A percentile compares a stretch with the other conserved stretches of the same genome.
Evolutionary conservation across 441 rosid species (phyloP).

Genomic region (Jatropha multifida): DNA sequence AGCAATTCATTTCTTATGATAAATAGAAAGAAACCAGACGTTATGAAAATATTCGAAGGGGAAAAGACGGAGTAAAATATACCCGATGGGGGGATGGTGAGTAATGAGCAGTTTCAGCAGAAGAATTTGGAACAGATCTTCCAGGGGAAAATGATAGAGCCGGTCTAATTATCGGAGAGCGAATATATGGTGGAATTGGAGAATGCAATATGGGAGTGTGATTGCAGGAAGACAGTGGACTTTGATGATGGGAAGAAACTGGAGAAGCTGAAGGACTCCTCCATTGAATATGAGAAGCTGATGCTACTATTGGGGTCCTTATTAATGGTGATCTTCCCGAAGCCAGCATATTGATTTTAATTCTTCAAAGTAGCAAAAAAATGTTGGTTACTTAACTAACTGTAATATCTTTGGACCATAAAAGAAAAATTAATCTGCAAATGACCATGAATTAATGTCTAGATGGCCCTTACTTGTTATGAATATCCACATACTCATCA

Average conservation of each 20-base stretch:
- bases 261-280: constrained; percentile 37
- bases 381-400: not conserved
- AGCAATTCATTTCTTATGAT: not conserved
- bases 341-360: constrained; percentile 52
- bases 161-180: constrained; percentile 52
- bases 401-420: not conserved
- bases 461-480: constrained; percentile 41
- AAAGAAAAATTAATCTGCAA: not conserved
- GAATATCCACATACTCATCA: constrained; percentile 60
- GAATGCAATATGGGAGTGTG: constrained; percentile 36
- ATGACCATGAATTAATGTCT: too few relatives aligned
- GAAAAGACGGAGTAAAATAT: constrained; percentile 3
- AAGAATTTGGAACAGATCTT: constrained; percentile 31
- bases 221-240: constrained; percentile 37
- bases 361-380: constrained; percentile 28
- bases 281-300: constrained; percentile 30
- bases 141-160: constrained; percentile 48
- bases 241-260: constrained; percentile 27
- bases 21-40: not conserved
- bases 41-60: not conserved
- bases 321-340: constrained; percentile 32
- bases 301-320: constrained; percentile 40
- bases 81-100: constrained; percentile 46
- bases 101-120: constrained; percentile 16
- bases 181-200: constrained; percentile 40